A percentile compares a stretch with the other conserved stretches of the same genome.
These are phyloP conservation scores for Nemania sp. DNA, from an alignment of 2,329 filamentous ascomycete genomes.

Conservation along the genomic window DNA sequence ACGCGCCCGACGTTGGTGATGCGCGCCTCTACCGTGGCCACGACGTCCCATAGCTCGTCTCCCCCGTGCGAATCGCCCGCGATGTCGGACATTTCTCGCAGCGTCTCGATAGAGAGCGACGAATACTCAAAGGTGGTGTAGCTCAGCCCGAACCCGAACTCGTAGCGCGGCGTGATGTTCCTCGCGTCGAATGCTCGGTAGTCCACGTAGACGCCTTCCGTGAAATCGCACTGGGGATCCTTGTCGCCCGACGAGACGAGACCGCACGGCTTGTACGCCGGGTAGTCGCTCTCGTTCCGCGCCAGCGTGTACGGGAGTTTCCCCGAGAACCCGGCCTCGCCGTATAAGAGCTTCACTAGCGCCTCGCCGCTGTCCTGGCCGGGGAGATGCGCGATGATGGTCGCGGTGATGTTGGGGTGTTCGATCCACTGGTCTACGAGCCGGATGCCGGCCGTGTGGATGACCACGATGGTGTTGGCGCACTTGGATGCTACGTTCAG, in stretches of 20 bases:
- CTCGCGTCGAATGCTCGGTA: slow-evolving; percentile 58
- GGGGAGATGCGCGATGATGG: slow-evolving; percentile 66
- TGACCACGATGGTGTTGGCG: slow-evolving; percentile 64
- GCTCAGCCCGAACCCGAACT: slow-evolving; percentile 61
- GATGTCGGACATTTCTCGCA: neutral
- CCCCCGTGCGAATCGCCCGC: slow-evolving; percentile 47
- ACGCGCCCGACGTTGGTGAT: slow-evolving; percentile 66
- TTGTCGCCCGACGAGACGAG: slow-evolving; percentile 42
- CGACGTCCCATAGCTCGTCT: slow-evolving; percentile 64
- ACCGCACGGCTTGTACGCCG: slow-evolving; percentile 55
- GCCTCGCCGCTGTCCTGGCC: slow-evolving; percentile 68
- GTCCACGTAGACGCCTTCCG: slow-evolving; percentile 58
- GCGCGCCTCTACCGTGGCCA: slow-evolving; percentile 61
- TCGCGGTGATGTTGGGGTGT: slow-evolving; percentile 66
- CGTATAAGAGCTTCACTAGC: slow-evolving; percentile 61
- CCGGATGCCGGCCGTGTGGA: slow-evolving; percentile 66
- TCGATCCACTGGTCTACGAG: slow-evolving; percentile 68
- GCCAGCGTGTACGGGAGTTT: slow-evolving; percentile 67
- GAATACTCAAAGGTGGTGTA: slow-evolving; percentile 60
- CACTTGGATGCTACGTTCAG: slow-evolving; percentile 63
- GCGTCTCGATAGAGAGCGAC: slow-evolving; percentile 40
- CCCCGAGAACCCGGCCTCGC: slow-evolving; percentile 57
- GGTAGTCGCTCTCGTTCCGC: slow-evolving; percentile 57
- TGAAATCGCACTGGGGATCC: slow-evolving; percentile 66
- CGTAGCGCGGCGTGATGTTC: slow-evolving; percentile 52